Evolutionary conservation across 2,329 filamentous ascomycete genomes (phyloP), one percentile per base, ranked within the genome.

Genomic region (Acrocalymma vagum): DNA sequence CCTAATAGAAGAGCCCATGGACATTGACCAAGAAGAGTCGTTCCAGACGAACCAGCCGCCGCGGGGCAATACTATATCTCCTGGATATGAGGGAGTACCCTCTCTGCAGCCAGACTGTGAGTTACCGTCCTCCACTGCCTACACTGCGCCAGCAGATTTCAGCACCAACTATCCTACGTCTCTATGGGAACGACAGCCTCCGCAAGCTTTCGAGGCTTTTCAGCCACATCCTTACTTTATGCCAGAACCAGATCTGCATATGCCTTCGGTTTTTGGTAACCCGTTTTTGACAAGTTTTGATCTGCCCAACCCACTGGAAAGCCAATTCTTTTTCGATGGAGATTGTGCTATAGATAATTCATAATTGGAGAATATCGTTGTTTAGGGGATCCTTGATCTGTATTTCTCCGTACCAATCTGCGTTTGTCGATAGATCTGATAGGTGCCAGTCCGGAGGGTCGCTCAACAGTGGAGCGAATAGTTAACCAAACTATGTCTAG

Each of bases 211-310:
- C 17, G 31, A 13, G 10, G 20, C 17, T 18, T 29, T 22, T 14
- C 27, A n/a, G 9, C 22, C 29, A 6, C 20, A 30, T 14, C 4
- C 14, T 6, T 23, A n/a, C 18, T 30, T 21, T 15, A 15, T 29
- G 23, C 22, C 15, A 27, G 13, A 45, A 5, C 18, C 16, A 39
- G 5, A 42, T 29, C 29, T 42, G n/a, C 34, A 5, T 18, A 41
- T 48, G 18, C 38, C 26, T 4, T 23, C 17, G 6, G 27, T 15
- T 13, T 45, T 45, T 27, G 44, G 46, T 7, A 51, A 51, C 29
- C 47, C 49, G 6, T 53, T 47, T 16, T 15, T 36, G 11, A 41
- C 41, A 9, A 33, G 38, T 15, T 51, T 48, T 27, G 37, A 55
- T 13, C 41, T 47, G 7, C 31, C 31, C 6, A 29, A 38, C 5